These are phyloP conservation scores for Schizophyllum commune DNA, from an alignment of 1,284 basidiomycete genomes.

Conservation along the genomic window DNA sequence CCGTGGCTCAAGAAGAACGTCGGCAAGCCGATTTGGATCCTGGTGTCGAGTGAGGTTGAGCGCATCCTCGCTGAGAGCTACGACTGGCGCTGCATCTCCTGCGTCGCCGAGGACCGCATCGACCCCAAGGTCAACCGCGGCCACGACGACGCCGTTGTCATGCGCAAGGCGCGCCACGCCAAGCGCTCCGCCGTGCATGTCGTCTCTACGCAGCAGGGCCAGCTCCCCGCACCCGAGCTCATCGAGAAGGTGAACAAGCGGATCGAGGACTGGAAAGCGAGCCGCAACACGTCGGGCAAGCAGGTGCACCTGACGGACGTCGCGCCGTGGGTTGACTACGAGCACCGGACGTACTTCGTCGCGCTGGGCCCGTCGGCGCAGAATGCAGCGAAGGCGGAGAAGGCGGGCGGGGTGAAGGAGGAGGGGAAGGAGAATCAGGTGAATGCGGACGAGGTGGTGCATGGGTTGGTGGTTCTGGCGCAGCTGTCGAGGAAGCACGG, in stretches of 20 bases:
- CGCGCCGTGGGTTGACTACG: conserved; percentile 42
- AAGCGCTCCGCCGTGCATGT: neutral
- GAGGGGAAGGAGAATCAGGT: neutral
- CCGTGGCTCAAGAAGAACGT: conserved; percentile 21
- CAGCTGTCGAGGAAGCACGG: conserved; percentile 43
- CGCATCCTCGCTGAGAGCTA: conserved; percentile 36
- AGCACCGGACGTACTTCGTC: conserved; percentile 47
- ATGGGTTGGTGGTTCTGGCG: conserved; percentile 44
- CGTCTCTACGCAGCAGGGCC: neutral
- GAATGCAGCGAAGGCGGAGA: neutral
- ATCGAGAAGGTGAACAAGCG: neutral
- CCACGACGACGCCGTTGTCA: neutral
- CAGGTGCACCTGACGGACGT: neutral
- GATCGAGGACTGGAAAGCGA: conserved; percentile 22
- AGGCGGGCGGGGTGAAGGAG: neutral
- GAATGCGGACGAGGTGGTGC: conserved; percentile 29
- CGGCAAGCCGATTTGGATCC: conserved; percentile 42
- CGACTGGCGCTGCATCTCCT: conserved; percentile 43
- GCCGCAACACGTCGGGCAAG: neutral
- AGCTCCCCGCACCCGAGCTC: neutral
- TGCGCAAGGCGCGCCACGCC: neutral
- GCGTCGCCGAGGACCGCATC: conserved; percentile 46
- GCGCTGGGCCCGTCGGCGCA: conserved; percentile 10
- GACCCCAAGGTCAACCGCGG: conserved; percentile 20
- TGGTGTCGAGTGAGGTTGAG: conserved; percentile 34